Conservation (phyloP, 495 filamentous ascomycete genomes). For the Penicillium canariense region DNA sequence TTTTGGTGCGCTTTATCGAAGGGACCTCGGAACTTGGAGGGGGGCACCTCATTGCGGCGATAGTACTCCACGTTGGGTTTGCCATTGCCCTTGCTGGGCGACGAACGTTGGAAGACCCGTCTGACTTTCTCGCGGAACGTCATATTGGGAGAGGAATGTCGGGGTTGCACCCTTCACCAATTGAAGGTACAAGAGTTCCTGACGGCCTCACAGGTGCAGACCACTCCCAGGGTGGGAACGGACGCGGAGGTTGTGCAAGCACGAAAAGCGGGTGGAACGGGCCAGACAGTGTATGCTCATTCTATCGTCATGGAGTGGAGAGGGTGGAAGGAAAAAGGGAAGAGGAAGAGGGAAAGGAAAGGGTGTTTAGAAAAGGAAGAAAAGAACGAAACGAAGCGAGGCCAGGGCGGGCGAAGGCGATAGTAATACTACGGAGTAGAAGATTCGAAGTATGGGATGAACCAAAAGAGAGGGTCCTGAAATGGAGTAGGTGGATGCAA, state of each 20-base stretch:
- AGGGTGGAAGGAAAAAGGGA: not conserved
- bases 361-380: not conserved
- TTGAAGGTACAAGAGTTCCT: not conserved
- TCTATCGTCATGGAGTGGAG: conserved; percentile 4
- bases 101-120: conserved; percentile 38
- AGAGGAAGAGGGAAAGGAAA: not conserved
- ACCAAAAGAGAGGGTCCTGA: conserved; percentile 2
- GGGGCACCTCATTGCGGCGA: conserved; percentile 47
- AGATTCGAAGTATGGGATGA: not conserved
- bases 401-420: not conserved
- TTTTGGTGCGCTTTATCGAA: conserved; percentile 52
- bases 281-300: conserved; percentile 19
- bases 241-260: conserved; percentile 41
- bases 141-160: conserved; percentile 26
- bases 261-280: conserved; percentile 20
- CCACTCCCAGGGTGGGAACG: conserved; percentile 37
- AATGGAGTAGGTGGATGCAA: conserved; percentile 6
- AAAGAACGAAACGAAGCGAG: conserved; percentile 9
- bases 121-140: conserved; percentile 46
- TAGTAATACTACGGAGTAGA: not conserved
- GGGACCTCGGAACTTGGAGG: conserved; percentile 52
- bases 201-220: conserved; percentile 31
- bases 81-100: conserved; percentile 29
- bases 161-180: not conserved
- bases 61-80: conserved; percentile 52